These are phyloP conservation scores for Debaryomyces prosopidis DNA, from an alignment of 805 yeast species.

Conservation along the genomic window DNA sequence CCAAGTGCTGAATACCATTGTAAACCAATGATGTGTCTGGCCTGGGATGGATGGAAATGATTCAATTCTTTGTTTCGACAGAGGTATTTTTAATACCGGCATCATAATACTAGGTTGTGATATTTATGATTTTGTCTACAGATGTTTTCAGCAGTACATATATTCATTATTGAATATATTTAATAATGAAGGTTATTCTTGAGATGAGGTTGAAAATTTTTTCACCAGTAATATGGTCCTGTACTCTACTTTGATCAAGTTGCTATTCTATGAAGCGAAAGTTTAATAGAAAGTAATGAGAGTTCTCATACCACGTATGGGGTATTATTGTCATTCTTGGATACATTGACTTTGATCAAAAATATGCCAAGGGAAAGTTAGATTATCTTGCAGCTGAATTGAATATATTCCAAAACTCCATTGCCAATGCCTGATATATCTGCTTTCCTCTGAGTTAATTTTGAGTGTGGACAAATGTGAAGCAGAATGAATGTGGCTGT, in stretches of 20 bases:
- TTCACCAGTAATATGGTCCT: no score
- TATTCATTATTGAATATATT: no score
- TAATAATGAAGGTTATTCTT: no score
- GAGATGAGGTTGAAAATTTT: no score
- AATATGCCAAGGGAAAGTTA: conserved; percentile 36
- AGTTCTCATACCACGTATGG: conserved; percentile 1
- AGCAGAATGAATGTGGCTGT: conserved; percentile 40
- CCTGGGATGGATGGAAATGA: conserved; percentile 3
- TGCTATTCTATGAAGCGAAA: neutral
- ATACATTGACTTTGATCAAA: conserved; percentile 1
- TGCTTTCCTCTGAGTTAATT: conserved; percentile 42
- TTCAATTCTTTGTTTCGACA: conserved; percentile 2
- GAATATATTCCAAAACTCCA: conserved; percentile 23
- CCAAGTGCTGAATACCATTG: neutral
- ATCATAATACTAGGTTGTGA: neutral
- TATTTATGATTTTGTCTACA: no score
- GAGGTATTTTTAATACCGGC: neutral
- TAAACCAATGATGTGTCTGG: neutral
- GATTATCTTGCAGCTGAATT: conserved; percentile 41
- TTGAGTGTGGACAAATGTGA: conserved; percentile 20
- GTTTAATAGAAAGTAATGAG: neutral
- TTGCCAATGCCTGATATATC: conserved; percentile 46
- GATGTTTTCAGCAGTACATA: no score
- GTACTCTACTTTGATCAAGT: neutral
- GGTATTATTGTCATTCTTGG: conserved; percentile 2